Evolutionary conservation across 495 filamentous ascomycete genomes (phyloP).

Genomic region (Talaromyces thailandensis): DNA sequence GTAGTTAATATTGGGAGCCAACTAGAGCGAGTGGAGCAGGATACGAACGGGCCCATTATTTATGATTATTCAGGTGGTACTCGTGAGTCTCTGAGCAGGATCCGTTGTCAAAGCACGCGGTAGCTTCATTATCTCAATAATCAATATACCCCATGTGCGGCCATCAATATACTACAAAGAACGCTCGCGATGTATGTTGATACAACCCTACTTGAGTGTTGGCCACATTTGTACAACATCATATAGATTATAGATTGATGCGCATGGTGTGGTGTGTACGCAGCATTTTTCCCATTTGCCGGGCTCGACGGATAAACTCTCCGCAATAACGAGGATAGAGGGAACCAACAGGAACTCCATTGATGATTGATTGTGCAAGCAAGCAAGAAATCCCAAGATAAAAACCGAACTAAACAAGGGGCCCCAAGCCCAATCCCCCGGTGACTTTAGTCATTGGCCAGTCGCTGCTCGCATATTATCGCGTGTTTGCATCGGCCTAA

Average conservation of each 20-base stretch:
- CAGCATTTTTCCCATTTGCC: background rate
- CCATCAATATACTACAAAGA: too few species aligned
- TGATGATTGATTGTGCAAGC: too few species aligned
- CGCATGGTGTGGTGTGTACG: background rate
- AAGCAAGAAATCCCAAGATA: background rate
- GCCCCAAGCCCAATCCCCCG: background rate
- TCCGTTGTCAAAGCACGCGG: background rate
- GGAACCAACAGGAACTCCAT: too few species aligned
- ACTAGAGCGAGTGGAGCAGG: background rate
- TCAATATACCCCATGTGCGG: too few species aligned
- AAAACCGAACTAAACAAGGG: background rate
- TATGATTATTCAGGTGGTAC: background rate
- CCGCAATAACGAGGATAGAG: too few species aligned
- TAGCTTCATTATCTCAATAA: background rate
- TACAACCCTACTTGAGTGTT: background rate
- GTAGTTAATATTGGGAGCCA: background rate
- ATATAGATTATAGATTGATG: background rate
- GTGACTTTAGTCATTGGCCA: background rate
- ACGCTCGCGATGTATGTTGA: background rate
- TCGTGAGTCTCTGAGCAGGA: too few species aligned
- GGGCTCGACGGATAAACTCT: background rate
- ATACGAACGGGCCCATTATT: background rate
- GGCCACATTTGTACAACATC: background rate
- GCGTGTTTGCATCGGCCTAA: background rate
- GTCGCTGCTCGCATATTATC: background rate